These are phyloP conservation scores for Capronia coronata DNA, from an alignment of 2,329 filamentous ascomycete genomes.

Conservation along the genomic window DNA sequence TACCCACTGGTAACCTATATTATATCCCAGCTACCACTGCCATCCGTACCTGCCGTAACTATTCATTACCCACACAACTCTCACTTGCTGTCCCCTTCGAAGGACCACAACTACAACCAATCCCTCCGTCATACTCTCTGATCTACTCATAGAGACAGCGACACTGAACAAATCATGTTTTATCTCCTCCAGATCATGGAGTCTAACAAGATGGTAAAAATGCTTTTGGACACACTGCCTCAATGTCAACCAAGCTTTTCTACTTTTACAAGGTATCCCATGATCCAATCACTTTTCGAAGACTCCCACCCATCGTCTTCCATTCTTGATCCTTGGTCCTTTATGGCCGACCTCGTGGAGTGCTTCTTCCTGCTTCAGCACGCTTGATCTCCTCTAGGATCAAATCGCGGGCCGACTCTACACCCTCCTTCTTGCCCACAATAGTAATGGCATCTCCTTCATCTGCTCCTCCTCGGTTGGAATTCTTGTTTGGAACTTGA, in stretches of 20 bases:
- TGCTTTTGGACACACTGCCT: background rate
- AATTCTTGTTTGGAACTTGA: constrained; percentile 79
- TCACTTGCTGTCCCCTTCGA: no score
- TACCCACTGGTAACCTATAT: no score
- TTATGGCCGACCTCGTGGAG: constrained; percentile 4
- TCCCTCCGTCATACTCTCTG: no score
- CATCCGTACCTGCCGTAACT: no score
- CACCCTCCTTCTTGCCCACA: constrained; percentile 67
- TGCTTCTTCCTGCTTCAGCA: constrained; percentile 34
- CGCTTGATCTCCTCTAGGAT: constrained; percentile 77
- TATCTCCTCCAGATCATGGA: background rate
- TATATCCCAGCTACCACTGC: no score
- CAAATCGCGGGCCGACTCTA: constrained; percentile 80
- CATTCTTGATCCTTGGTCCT: background rate
- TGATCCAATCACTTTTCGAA: background rate
- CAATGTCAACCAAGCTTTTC: constrained; percentile 1
- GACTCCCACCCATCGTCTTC: no score
- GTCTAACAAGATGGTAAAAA: background rate
- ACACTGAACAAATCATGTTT: no score
- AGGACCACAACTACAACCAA: no score
- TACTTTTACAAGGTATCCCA: constrained; percentile 1
- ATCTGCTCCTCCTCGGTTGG: constrained; percentile 46
- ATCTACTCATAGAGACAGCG: no score
- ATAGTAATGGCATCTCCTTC: constrained; percentile 82
- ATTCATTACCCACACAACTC: no score